Evolutionary conservation across 106 monocot genomes (phyloP).

Genomic region (Platanthera guangdongensis): DNA sequence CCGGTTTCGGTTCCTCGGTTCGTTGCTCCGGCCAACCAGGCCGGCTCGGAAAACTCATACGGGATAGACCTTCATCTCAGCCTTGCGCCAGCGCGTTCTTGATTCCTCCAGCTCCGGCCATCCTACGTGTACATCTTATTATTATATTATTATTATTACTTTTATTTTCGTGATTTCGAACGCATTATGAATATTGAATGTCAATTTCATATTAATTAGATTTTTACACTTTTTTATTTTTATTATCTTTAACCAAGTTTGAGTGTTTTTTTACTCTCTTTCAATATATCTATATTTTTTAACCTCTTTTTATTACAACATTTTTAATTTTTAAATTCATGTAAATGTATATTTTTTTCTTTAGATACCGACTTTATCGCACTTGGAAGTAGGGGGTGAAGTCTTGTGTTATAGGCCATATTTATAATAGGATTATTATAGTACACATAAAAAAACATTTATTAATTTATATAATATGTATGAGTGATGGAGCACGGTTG

Average conservation of each 20-base stretch:
- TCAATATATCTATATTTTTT: no score
- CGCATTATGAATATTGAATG: background rate
- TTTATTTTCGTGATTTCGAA: constrained; percentile 3
- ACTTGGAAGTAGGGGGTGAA: no score
- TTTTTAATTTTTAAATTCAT: no score
- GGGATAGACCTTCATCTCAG: constrained; percentile 57
- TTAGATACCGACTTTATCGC: no score
- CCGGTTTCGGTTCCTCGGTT: background rate
- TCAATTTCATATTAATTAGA: background rate
- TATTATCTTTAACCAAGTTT: background rate
- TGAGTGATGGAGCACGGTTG: no score
- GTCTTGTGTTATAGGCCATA: no score
- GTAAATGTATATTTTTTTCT: no score
- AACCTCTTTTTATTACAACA: no score
- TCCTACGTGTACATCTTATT: background rate
- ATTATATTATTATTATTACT: no score
- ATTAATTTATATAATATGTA: no score
- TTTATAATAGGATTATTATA: no score
- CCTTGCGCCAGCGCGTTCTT: constrained; percentile 35
- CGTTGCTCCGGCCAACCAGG: background rate
- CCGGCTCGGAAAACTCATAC: constrained; percentile 2
- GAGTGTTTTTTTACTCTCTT: background rate
- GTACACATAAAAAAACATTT: no score
- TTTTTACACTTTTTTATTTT: background rate
- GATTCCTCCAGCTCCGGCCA: background rate